Percentiles rank a stretch among this genome's conserved stretches.
phyloP scores from a whole-genome alignment of 2,329 filamentous ascomycete species.

The Talaromyces sp. region DNA sequence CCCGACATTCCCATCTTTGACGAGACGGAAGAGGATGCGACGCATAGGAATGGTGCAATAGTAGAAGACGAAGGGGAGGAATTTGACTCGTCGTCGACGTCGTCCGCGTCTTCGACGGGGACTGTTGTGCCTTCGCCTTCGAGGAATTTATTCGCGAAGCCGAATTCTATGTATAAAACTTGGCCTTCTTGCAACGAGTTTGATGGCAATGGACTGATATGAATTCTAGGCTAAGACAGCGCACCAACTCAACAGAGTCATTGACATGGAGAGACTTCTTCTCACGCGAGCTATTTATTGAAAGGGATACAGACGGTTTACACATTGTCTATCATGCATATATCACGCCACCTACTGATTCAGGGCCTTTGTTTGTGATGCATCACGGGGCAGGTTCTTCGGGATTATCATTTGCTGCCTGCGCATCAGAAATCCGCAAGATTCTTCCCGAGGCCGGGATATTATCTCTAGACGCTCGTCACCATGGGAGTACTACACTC shows the following conservation, averaged over 20 bases:
- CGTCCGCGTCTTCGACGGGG: constrained; percentile 86
- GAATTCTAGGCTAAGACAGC: constrained; percentile 16
- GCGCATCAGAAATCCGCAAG: constrained; percentile 73
- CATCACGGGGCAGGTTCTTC: constrained; percentile 95
- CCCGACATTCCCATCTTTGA: constrained; percentile 51
- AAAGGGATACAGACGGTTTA: constrained; percentile 33
- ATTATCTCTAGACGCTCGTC: constrained; percentile 79
- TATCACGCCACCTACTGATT: constrained; percentile 70
- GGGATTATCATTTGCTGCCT: constrained; percentile 82
- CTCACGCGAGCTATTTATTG: constrained; percentile 76
- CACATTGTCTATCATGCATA: constrained; percentile 76
- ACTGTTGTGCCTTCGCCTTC: constrained; percentile 80
- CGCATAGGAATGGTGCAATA: constrained; percentile 37
- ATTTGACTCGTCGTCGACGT: constrained; percentile 65
- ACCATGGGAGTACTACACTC: constrained; percentile 68
- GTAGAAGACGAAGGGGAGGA: constrained; percentile 36
- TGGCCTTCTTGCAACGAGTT: background rate
- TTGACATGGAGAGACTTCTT: constrained; percentile 89
- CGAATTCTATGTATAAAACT: constrained; percentile 57
- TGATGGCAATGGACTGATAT: background rate
- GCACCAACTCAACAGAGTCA: constrained; percentile 58
- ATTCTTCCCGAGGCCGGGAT: constrained; percentile 76
- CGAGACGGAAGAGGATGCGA: constrained; percentile 33
- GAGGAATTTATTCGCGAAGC: constrained; percentile 69
- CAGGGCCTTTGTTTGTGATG: constrained; percentile 81